These are phyloP conservation scores for Botrytis byssoidea DNA, from an alignment of 2,329 filamentous ascomycete species.

Conservation along the genomic window DNA sequence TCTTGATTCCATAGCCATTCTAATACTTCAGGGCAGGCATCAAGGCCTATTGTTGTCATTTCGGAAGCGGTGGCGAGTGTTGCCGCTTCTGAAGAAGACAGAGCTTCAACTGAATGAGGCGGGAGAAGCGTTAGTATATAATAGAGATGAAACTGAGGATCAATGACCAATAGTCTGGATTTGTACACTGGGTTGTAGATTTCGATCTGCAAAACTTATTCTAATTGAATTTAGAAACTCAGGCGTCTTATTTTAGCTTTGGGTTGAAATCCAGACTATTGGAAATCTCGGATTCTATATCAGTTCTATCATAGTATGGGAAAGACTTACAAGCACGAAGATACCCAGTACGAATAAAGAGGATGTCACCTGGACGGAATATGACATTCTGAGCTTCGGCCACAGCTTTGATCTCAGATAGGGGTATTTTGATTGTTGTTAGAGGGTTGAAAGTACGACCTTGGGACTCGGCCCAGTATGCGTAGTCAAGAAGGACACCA, in stretches of 20 bases:
- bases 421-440: conserved; percentile 40
- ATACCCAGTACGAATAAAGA: conserved; percentile 44
- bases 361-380: conserved; percentile 42
- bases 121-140: not conserved
- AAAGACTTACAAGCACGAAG: conserved; percentile 36
- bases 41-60: conserved; percentile 1
- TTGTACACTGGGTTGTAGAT: not conserved
- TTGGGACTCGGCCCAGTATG: conserved; percentile 54
- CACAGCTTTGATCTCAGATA: conserved; percentile 40
- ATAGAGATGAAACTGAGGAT: not conserved
- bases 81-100: not conserved
- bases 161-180: not conserved
- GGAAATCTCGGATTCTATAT: not conserved
- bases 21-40: not conserved
- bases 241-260: not conserved
- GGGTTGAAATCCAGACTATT: not conserved
- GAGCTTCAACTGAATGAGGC: not conserved
- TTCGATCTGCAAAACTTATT: not conserved
- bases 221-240: not conserved
- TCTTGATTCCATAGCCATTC: conserved; percentile 40
- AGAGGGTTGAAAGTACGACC: conserved; percentile 56
- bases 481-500: conserved; percentile 53
- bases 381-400: conserved; percentile 39
- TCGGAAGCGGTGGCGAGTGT: not conserved
- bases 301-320: conserved; percentile 33